These are phyloP conservation scores for Phytophthora melonis DNA, from an alignment of 352 stramenopile genomes.

Conservation along the genomic window DNA sequence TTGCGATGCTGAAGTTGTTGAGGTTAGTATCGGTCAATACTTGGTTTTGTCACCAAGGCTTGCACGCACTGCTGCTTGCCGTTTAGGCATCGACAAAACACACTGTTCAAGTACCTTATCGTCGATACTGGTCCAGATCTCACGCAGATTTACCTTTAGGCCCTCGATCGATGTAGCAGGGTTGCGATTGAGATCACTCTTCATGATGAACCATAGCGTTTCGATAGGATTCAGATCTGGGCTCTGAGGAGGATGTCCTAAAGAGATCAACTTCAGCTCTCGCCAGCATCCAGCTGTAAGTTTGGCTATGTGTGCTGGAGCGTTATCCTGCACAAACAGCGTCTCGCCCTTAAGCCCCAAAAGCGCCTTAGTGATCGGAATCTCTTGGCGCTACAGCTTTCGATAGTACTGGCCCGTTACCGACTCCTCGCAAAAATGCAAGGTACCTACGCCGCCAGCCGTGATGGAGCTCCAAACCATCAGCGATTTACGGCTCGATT, in stretches of 20 bases:
- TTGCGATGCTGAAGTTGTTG: too few species aligned
- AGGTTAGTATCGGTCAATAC: too few species aligned
- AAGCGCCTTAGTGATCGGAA: conserved; percentile 2
- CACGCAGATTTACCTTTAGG: too few species aligned
- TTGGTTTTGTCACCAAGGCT: too few species aligned
- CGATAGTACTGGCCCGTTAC: too few species aligned
- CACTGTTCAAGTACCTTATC: too few species aligned
- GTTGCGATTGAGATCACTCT: too few species aligned
- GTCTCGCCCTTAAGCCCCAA: background rate
- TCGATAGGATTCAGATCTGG: conserved; percentile 21
- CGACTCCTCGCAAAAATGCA: conserved; percentile 11
- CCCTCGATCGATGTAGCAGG: too few species aligned
- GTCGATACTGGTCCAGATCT: too few species aligned
- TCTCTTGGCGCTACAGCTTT: background rate
- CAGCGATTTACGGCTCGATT: background rate
- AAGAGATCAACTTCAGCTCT: conserved; percentile 1
- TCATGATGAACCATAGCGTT: conserved; percentile 3
- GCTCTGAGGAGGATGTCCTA: conserved; percentile 14
- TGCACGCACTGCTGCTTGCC: too few species aligned
- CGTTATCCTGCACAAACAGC: conserved; percentile 15
- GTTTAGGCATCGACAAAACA: too few species aligned
- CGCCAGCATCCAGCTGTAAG: background rate
- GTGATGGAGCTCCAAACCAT: conserved; percentile 14
- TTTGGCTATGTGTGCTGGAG: conserved; percentile 6
- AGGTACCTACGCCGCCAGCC: conserved; percentile 5